phyloP scores from a whole-genome alignment of 2,329 filamentous ascomycete genomes.

The Pseudogymnoascus sp. region DNA sequence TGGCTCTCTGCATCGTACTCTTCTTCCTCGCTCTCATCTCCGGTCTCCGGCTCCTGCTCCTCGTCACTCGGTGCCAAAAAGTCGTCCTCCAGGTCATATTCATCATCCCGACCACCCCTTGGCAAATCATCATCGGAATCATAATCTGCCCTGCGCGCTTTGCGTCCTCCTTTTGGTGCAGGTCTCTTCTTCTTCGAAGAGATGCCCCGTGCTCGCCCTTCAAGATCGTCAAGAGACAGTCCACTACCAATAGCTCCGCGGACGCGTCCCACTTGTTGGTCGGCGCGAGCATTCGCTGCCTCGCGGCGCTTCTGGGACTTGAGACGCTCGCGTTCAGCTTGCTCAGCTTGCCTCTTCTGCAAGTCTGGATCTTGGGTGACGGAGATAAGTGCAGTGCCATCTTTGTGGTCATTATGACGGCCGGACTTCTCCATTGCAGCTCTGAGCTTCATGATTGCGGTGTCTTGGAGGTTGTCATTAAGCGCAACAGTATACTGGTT shows the following conservation, averaged over 20 bases:
- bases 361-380: slow-evolving; percentile 68
- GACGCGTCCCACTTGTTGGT: slow-evolving; percentile 42
- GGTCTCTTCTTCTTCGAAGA: slow-evolving; percentile 41
- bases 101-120: slow-evolving; percentile 52
- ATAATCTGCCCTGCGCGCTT: slow-evolving; percentile 54
- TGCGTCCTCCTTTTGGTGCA: slow-evolving; percentile 41
- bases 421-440: slow-evolving; percentile 52
- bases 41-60: slow-evolving; percentile 51
- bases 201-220: slow-evolving; percentile 42
- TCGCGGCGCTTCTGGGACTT: slow-evolving; percentile 59
- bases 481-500: slow-evolving; percentile 63
- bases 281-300: slow-evolving; percentile 56
- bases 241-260: slow-evolving; percentile 43
- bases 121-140: slow-evolving; percentile 69
- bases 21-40: slow-evolving; percentile 43
- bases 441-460: slow-evolving; percentile 61
- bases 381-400: slow-evolving; percentile 57
- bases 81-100: slow-evolving; percentile 72
- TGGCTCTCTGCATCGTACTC: slow-evolving; percentile 24
- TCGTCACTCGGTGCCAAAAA: slow-evolving; percentile 72
- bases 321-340: slow-evolving; percentile 65
- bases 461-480: slow-evolving; percentile 60
- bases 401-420: slow-evolving; percentile 44
- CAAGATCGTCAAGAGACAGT: slow-evolving; percentile 61
- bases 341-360: slow-evolving; percentile 63